Evolutionary conservation across 345 rosid species (phyloP).

Genomic region (Crucihimalaya himalaica): DNA sequence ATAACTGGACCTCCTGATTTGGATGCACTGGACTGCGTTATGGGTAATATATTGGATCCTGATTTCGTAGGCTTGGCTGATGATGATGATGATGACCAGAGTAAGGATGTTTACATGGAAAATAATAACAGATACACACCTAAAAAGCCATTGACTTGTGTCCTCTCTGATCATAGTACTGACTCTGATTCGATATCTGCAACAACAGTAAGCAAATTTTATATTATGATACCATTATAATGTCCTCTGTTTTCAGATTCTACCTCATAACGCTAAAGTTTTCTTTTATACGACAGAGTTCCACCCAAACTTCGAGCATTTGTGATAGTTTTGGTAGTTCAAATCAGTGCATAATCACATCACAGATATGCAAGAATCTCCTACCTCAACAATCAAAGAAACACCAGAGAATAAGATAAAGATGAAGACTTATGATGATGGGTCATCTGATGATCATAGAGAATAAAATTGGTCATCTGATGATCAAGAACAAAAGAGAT

Average conservation of each 20-base stretch:
- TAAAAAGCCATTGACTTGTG: constrained; percentile 2
- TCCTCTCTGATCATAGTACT: neutral
- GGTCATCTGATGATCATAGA: too few relatives aligned
- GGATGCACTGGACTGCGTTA: neutral
- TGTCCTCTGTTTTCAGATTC: neutral
- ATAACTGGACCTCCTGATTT: neutral
- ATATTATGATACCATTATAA: neutral
- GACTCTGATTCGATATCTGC: neutral
- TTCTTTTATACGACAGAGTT: neutral
- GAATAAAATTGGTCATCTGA: too few relatives aligned
- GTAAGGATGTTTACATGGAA: neutral
- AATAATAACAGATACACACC: constrained; percentile 7
- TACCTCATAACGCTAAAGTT: neutral
- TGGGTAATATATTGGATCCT: neutral
- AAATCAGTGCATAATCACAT: too few relatives aligned
- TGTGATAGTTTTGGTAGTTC: too few relatives aligned
- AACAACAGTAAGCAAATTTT: constrained; percentile 20
- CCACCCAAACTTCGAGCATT: too few relatives aligned
- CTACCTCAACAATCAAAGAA: too few relatives aligned
- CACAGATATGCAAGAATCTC: too few relatives aligned
- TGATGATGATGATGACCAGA: neutral
- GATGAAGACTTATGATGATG: too few relatives aligned
- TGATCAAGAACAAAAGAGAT: too few relatives aligned
- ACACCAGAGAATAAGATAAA: too few relatives aligned
- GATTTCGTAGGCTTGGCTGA: neutral